phyloP scores from a whole-genome alignment of 306 rosid species.

The Cucumis melo region DNA sequence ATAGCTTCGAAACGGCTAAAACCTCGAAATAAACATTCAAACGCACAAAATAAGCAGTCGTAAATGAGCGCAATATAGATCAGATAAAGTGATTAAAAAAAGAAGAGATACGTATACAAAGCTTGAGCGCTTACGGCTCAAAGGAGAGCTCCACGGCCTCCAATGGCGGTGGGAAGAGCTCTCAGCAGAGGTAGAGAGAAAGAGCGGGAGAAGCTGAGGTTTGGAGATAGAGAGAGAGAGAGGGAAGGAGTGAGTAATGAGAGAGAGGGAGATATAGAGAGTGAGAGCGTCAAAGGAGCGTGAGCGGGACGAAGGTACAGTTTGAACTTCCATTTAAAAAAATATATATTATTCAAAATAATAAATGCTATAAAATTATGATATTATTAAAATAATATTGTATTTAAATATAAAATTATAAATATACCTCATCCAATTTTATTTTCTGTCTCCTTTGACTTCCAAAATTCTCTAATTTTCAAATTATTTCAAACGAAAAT shows the following conservation, averaged over 20 bases:
- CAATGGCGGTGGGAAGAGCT: conserved; percentile 16
- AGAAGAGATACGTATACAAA: not conserved
- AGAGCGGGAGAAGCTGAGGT: not conserved
- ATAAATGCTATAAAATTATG: not conserved
- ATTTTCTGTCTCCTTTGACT: not conserved
- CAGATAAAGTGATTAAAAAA: not conserved
- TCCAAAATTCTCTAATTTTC: not conserved
- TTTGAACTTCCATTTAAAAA: conserved; percentile 43
- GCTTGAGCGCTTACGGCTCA: conserved; percentile 22
- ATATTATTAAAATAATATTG: not conserved
- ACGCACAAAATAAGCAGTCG: conserved; percentile 3
- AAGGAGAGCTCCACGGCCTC: conserved; percentile 25
- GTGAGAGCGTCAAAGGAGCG: conserved; percentile 13
- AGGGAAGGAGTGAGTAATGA: not conserved
- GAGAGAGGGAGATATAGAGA: not conserved
- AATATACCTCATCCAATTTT: not conserved
- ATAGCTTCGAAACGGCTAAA: conserved; percentile 9
- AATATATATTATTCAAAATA: not conserved
- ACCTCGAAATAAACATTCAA: not conserved
- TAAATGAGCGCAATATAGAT: not conserved
- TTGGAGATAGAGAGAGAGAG: not conserved
- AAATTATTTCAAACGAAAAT: too few species aligned
- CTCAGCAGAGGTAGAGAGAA: not conserved
- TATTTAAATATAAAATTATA: not conserved
- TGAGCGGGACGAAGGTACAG: conserved; percentile 51